phyloP scores from a whole-genome alignment of 225 moss, liverwort and hornwort species.

The Pseudoscleropodium purum region DNA sequence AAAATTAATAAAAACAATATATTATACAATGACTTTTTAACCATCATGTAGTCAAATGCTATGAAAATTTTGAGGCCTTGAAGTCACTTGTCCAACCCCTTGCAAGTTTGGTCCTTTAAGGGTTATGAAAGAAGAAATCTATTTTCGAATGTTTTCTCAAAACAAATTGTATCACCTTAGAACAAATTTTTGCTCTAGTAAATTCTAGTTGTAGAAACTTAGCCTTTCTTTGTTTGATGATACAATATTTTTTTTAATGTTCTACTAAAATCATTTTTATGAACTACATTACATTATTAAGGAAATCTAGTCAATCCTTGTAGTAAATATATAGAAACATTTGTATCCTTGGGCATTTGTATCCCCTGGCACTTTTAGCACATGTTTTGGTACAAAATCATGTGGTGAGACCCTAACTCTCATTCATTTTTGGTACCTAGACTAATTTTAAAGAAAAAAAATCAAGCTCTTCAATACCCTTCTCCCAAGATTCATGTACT shows the following conservation, averaged over 20 bases:
- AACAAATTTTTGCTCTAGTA: not conserved
- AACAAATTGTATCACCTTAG: not conserved
- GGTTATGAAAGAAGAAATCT: not conserved
- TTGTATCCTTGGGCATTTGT: too few species aligned
- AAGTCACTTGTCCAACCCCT: too few species aligned
- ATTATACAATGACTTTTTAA: too few species aligned
- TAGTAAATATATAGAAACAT: too few species aligned
- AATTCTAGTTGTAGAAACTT: not conserved
- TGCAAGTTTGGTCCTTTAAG: too few species aligned
- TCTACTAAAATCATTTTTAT: accelerated
- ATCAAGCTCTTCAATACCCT: accelerated
- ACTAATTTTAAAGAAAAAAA: not conserved
- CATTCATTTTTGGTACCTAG: not conserved
- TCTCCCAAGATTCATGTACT: accelerated
- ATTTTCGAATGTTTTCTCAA: not conserved
- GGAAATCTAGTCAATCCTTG: not conserved
- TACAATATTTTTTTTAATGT: not conserved
- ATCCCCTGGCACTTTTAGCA: too few species aligned
- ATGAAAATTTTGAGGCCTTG: too few species aligned
- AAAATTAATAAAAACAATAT: too few species aligned
- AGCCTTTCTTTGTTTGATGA: not conserved
- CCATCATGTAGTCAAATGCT: too few species aligned
- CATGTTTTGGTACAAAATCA: not conserved
- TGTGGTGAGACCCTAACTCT: not conserved
- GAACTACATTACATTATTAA: not conserved